Evolutionary conservation across 148 eudicot species (phyloP), one percentile per base, ranked within the genome.

Genomic region (Amaranthus hypochondriacus): DNA sequence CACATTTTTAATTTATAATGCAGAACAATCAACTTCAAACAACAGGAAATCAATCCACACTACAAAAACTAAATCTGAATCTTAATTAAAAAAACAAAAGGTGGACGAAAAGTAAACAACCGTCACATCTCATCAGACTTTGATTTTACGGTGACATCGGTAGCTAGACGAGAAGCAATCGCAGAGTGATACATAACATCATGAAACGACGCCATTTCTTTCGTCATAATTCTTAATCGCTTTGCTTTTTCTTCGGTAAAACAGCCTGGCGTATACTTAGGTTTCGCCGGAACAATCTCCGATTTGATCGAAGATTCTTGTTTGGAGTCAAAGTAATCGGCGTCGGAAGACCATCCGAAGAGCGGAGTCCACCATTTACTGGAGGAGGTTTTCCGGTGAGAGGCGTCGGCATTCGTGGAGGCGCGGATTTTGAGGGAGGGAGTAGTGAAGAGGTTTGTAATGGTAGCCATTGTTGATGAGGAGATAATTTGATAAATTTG

Each of bases 161-260:
- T 84, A 0, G 97, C 97, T 39, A 91, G 91, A 5, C 97, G 81
- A 63, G 97, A 84, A 4, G 97, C 93, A 18, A 91, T 89, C 2
- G 97, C 90, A 4, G 93, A 91, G 69, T 91, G 97, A 58, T 91
- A 91, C 97, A 91, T 91, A 2, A 75, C 76, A 56, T 91, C 97
- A 67, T 91, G 97, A 69, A 86, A 91, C 43, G 85, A 74, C 50
- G 78, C 75, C 50, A 72, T 77, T 18, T 87, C 89, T 42, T 58
- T 76, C 11, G 91, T 89, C 92, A 86, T 91, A 79, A 69, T 66
- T 60, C 97, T 72, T 43, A 91, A 66, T 81, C 81, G 79, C 74
- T 71, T 84, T 42, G 92, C 97, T 78, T 91, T 91, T 56, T 91
- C 93, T 62, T 87, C 92, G 0, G 91, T 89, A 66, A 91, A 91